These are phyloP conservation scores for Coprinopsis sp. DNA, from an alignment of 768 basidiomycete species.

Conservation along the genomic window DNA sequence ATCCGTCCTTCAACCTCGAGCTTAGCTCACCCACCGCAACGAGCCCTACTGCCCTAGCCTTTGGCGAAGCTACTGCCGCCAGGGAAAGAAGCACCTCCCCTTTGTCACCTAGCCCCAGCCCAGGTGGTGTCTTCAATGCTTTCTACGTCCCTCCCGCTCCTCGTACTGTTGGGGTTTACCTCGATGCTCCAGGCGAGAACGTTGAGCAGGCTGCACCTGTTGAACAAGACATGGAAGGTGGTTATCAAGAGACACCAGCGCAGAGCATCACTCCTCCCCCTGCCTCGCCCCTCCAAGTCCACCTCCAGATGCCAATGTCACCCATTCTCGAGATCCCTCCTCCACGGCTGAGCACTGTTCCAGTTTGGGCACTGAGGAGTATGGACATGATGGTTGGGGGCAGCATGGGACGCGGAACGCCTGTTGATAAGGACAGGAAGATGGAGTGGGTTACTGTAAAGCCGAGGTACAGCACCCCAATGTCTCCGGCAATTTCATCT, in stretches of 20 bases:
- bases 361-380: slow-evolving; percentile 22
- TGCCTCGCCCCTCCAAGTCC: slow-evolving; percentile 17
- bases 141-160: slow-evolving; percentile 13
- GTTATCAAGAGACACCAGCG: too few relatives aligned
- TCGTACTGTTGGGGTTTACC: too few relatives aligned
- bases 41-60: slow-evolving; percentile 6
- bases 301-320: slow-evolving; percentile 13
- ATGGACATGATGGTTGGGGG: slow-evolving; percentile 22
- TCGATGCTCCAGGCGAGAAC: too few relatives aligned
- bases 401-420: slow-evolving; percentile 31
- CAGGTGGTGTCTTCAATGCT: slow-evolving; percentile 8
- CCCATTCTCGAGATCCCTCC: slow-evolving; percentile 31
- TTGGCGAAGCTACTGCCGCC: too few relatives aligned
- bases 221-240: too few relatives aligned
- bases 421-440: slow-evolving; percentile 25
- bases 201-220: too few relatives aligned
- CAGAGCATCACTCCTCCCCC: slow-evolving; percentile 5
- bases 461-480: too few relatives aligned
- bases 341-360: slow-evolving; percentile 28
- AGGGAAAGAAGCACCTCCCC: too few relatives aligned
- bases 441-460: slow-evolving; percentile 30
- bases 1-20: slow-evolving; percentile 35
- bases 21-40: slow-evolving; percentile 23
- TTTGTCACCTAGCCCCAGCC: slow-evolving; percentile 1
- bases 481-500: too few relatives aligned